Evolutionary conservation across 805 yeast species (phyloP).

Genomic region (Barnettozyma californica): DNA sequence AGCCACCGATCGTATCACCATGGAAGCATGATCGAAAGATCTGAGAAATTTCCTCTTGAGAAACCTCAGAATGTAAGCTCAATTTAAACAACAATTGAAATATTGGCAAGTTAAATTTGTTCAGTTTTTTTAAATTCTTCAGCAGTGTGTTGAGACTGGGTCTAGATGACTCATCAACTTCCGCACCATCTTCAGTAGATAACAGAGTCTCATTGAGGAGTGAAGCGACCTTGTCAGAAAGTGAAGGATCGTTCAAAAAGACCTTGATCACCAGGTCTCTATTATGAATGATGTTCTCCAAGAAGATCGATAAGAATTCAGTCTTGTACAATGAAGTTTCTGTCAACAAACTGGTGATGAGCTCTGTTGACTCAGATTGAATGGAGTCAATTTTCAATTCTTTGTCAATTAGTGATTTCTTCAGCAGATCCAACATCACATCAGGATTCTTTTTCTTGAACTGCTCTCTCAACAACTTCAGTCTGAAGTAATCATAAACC

Average conservation of each 20-base stretch:
- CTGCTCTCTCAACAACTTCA: conserved; percentile 18
- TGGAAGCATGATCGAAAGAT: conserved; percentile 12
- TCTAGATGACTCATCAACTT: neutral
- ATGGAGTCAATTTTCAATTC: conserved; percentile 15
- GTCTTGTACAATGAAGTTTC: conserved; percentile 15
- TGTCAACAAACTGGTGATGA: conserved; percentile 18
- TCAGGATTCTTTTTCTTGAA: conserved; percentile 17
- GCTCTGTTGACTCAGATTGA: conserved; percentile 23
- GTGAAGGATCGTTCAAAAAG: conserved; percentile 3
- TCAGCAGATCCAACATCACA: conserved; percentile 15
- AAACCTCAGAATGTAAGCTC: conserved; percentile 15
- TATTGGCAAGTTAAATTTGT: conserved; percentile 38
- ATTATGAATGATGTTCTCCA: conserved; percentile 16
- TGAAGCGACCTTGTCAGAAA: conserved; percentile 3
- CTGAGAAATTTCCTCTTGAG: conserved; percentile 9
- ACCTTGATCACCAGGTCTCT: conserved; percentile 8
- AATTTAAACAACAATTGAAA: conserved; percentile 35
- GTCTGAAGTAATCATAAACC: conserved; percentile 17
- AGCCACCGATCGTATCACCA: neutral
- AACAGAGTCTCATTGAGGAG: conserved; percentile 10
- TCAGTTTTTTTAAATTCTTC: conserved; percentile 23
- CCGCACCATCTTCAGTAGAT: neutral
- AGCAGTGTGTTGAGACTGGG: conserved; percentile 7
- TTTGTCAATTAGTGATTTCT: conserved; percentile 11
- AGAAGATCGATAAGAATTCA: conserved; percentile 16